Conservation (phyloP, 495 filamentous ascomycete genomes). For the Aspergillus saccharolyticus region DNA sequence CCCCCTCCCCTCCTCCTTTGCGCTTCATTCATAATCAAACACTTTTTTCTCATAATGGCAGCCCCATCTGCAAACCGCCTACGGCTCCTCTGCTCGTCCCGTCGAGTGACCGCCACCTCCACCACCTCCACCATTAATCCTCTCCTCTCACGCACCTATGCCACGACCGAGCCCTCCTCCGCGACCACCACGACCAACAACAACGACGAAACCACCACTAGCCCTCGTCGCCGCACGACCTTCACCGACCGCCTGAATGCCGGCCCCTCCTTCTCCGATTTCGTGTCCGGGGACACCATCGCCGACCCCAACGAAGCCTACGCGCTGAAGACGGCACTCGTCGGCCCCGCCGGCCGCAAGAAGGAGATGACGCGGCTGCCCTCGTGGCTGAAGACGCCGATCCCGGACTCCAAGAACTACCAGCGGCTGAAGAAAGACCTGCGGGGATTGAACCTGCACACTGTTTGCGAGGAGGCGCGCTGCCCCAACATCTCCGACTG, state of each 20-base stretch:
- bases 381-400: slow-evolving; percentile 92
- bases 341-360: slow-evolving; percentile 71
- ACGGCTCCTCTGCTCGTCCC: slow-evolving; percentile 32
- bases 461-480: slow-evolving; percentile 94
- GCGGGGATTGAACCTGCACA: slow-evolving; percentile 83
- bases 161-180: slow-evolving; percentile 39
- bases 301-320: slow-evolving; percentile 51
- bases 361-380: slow-evolving; percentile 89
- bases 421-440: slow-evolving; percentile 92
- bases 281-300: slow-evolving; percentile 57
- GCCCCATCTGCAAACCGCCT: slow-evolving; percentile 32
- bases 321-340: slow-evolving; percentile 67
- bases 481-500: slow-evolving; percentile 98
- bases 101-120: slow-evolving; percentile 17
- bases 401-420: slow-evolving; percentile 79
- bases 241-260: slow-evolving; percentile 79
- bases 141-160: slow-evolving; percentile 31
- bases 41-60: slow-evolving; percentile 28
- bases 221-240: slow-evolving; percentile 50
- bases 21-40: not conserved
- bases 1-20: slow-evolving; percentile 8
- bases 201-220: no score
- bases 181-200: slow-evolving; percentile 27
- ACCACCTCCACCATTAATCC: slow-evolving; percentile 14
- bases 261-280: slow-evolving; percentile 81